These are phyloP conservation scores for Carex arenaria DNA, from an alignment of 202 grass and related monocot species.

Conservation along the genomic window DNA sequence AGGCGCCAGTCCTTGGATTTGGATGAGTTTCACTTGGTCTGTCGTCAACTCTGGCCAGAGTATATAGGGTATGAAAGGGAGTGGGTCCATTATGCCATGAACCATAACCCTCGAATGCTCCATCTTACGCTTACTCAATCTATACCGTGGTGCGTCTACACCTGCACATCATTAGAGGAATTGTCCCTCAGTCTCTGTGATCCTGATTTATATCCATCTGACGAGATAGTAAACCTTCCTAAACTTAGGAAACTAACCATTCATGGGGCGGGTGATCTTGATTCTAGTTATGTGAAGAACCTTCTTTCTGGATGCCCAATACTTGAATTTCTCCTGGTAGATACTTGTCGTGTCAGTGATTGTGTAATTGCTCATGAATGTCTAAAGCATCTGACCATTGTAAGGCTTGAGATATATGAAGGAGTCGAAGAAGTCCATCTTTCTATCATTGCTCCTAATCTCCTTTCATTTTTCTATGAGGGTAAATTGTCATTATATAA, in stretches of 20 bases:
- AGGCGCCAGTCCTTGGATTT: too few species aligned
- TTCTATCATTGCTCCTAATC: too few species aligned
- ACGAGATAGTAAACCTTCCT: not conserved
- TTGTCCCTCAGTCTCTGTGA: not conserved
- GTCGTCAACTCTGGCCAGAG: too few species aligned
- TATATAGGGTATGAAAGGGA: not conserved
- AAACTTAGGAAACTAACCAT: not conserved
- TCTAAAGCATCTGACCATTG: not conserved
- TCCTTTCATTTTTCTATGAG: too few species aligned
- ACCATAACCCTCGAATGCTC: not conserved
- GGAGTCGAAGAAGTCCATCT: too few species aligned
- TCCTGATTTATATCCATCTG: not conserved
- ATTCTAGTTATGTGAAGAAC: not conserved
- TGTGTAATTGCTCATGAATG: not conserved
- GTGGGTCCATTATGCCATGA: not conserved
- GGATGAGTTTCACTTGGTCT: too few species aligned
- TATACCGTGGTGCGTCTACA: not conserved
- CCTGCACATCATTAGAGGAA: not conserved
- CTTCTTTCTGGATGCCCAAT: not conserved
- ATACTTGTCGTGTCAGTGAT: not conserved
- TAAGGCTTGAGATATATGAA: too few species aligned
- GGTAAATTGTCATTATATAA: too few species aligned
- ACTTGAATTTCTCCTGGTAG: not conserved
- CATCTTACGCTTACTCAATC: not conserved
- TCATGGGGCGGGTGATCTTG: not conserved